Percentiles rank a stretch among this genome's conserved stretches.
Conservation (phyloP, 495 filamentous ascomycete genomes). For the Parathielavia hyrcaniae region DNA sequence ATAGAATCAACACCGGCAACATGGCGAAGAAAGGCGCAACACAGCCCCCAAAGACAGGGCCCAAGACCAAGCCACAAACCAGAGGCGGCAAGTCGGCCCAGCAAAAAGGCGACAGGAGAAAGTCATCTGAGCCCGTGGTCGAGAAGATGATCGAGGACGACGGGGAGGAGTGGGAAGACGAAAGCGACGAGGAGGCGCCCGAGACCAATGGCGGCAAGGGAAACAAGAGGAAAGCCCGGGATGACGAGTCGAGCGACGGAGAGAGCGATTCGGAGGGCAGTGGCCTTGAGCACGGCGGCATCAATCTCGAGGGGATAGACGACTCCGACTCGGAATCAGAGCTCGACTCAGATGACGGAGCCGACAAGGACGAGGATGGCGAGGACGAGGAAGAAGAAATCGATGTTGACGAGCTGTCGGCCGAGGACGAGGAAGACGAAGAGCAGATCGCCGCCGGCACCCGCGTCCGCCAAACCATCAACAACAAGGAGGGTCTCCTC, state of each 20-base stretch:
- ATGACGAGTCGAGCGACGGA: conserved; percentile 23
- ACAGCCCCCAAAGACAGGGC: conserved; percentile 17
- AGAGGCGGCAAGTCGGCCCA: conserved; percentile 46
- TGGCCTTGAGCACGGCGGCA: conserved; percentile 33
- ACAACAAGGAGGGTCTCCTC: conserved; percentile 83
- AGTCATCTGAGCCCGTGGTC: conserved; percentile 24
- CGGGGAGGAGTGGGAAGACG: conserved; percentile 28
- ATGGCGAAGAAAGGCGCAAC: conserved; percentile 27
- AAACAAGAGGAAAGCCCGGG: conserved; percentile 37
- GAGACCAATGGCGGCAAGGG: conserved; percentile 3
- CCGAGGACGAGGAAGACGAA: conserved; percentile 66
- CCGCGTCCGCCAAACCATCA: conserved; percentile 91
- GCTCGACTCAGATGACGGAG: conserved; percentile 38
- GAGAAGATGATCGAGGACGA: conserved; percentile 21
- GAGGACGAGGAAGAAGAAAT: conserved; percentile 62
- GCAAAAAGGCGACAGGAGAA: conserved; percentile 44
- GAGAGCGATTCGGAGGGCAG: conserved; percentile 24
- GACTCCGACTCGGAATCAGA: conserved; percentile 36
- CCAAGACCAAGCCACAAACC: conserved; percentile 48
- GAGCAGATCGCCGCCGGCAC: conserved; percentile 67
- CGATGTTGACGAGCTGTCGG: conserved; percentile 66
- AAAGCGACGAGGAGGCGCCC: conserved; percentile 22
- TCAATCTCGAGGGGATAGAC: conserved; percentile 30
- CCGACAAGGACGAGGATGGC: conserved; percentile 62
- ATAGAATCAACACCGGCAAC: conserved; percentile 9